These are phyloP conservation scores for Lasiodiplodia citricola DNA, from an alignment of 2,329 filamentous ascomycete species.

Conservation along the genomic window DNA sequence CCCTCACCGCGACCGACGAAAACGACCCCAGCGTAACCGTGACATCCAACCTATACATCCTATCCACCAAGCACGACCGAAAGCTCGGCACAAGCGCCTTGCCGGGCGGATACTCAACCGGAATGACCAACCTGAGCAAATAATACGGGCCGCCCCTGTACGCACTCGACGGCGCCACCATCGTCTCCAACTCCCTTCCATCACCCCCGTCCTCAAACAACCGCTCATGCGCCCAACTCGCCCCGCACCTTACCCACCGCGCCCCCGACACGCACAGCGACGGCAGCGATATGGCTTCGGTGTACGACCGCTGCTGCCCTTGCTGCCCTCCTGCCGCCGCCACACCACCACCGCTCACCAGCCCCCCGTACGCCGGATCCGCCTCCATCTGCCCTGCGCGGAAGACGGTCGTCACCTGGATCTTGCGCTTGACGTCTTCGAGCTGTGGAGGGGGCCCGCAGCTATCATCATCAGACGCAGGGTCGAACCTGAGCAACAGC, in stretches of 20 bases:
- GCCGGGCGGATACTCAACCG: neutral
- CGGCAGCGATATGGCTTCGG: neutral
- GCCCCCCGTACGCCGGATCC: neutral
- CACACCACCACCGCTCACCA: neutral
- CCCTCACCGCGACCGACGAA: neutral
- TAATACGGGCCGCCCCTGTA: neutral
- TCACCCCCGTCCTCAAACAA: neutral
- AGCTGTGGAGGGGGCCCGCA: neutral
- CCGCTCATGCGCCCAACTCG: neutral
- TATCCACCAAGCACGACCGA: neutral
- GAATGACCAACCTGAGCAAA: neutral
- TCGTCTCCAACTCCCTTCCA: neutral
- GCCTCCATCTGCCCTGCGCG: neutral
- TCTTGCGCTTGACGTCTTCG: neutral
- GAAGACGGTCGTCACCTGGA: neutral
- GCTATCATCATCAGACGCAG: neutral
- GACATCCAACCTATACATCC: neutral
- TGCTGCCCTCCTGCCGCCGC: too few species aligned
- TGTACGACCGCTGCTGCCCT: neutral
- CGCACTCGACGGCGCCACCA: neutral
- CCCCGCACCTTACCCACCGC: neutral
- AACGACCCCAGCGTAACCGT: neutral
- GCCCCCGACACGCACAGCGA: neutral
- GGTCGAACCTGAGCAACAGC: neutral
- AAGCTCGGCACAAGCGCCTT: constrained; percentile 12